phyloP scores from a whole-genome alignment of 192 early-diverging fungal genomes.

The Coemansia sp. region DNA sequence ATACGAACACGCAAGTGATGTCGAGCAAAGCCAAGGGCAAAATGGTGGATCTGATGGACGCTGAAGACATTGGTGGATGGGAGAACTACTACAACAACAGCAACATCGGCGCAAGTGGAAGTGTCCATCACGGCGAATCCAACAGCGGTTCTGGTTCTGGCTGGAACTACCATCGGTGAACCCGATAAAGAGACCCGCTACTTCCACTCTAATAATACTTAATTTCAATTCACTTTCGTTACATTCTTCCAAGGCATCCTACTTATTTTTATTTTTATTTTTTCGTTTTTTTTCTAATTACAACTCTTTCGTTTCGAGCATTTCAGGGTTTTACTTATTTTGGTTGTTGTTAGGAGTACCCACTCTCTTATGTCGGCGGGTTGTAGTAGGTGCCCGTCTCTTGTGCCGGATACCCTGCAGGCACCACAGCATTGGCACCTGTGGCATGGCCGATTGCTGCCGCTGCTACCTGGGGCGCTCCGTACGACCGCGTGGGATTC shows the following conservation, averaged over 20 bases:
- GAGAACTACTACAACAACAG: constrained; percentile 12
- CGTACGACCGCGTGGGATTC: constrained; percentile 17
- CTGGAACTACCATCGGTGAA: neutral
- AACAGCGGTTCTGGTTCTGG: neutral
- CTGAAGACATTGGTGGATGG: neutral
- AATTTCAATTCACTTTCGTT: neutral
- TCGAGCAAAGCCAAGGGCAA: constrained; percentile 52
- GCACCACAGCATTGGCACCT: constrained; percentile 22
- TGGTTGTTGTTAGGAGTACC: too few relatives aligned
- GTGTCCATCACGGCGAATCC: neutral
- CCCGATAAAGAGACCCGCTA: neutral
- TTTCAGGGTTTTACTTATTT: too few relatives aligned
- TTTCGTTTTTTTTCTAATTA: neutral
- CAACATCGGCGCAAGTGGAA: constrained; percentile 10
- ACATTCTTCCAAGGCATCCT: neutral
- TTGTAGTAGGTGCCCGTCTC: neutral
- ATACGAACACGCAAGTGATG: constrained; percentile 14
- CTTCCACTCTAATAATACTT: neutral
- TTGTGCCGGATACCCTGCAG: neutral
- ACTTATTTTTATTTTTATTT: neutral
- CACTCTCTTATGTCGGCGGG: neutral
- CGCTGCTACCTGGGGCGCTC: neutral
- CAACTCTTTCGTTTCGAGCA: too few relatives aligned
- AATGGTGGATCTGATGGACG: constrained; percentile 31
- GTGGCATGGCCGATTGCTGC: constrained; percentile 2